Evolutionary conservation across 2,329 filamentous ascomycete genomes (phyloP).

Genomic region (Ceratocystiopsis minuta): DNA sequence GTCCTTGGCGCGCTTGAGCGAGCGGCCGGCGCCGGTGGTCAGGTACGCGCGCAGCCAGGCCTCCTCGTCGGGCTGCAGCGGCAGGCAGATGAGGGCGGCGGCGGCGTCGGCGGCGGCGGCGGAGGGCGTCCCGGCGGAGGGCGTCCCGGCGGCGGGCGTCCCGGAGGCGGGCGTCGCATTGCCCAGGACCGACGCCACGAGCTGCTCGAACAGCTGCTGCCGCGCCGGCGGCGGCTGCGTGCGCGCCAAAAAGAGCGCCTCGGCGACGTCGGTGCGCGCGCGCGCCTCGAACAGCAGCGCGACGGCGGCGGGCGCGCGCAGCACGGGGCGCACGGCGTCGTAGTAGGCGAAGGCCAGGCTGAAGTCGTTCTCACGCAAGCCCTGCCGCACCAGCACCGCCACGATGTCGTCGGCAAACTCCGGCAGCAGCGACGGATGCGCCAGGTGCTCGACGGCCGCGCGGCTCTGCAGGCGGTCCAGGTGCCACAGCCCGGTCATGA

Average conservation of each 20-base stretch:
- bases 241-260: constrained; percentile 58
- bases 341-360: constrained; percentile 61
- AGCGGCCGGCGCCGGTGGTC: constrained; percentile 43
- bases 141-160: too few species aligned
- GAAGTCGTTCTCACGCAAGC: constrained; percentile 36
- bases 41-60: constrained; percentile 56
- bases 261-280: constrained; percentile 46
- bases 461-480: constrained; percentile 48
- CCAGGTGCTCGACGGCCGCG: constrained; percentile 55
- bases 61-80: constrained; percentile 54
- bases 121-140: constrained; percentile 1
- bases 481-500: constrained; percentile 69
- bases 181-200: constrained; percentile 41
- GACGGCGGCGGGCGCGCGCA: constrained; percentile 45
- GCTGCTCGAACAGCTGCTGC: constrained; percentile 45
- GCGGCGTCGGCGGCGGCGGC: constrained; percentile 32
- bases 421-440: constrained; percentile 60
- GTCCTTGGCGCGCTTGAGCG: constrained; percentile 48
- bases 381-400: constrained; percentile 44
- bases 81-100: constrained; percentile 53
- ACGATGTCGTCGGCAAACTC: constrained; percentile 77
- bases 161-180: too few species aligned
- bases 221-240: constrained; percentile 43
- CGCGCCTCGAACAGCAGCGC: constrained; percentile 55
- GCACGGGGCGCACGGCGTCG: constrained; percentile 52